Conservation (phyloP, 306 rosid species). For the Quercus mongolica region DNA sequence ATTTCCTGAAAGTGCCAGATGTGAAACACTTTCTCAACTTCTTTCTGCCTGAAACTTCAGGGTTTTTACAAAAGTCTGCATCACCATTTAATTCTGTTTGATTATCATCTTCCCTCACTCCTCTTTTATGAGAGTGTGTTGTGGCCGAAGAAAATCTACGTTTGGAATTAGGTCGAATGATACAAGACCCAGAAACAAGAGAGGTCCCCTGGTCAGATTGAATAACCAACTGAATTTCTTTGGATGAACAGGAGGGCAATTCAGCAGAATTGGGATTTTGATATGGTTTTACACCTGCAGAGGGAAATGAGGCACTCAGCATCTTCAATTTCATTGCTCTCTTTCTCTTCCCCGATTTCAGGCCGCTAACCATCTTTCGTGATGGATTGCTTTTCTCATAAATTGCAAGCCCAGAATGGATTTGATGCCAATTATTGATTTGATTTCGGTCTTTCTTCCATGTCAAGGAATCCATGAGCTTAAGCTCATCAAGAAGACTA, state of each 20-base stretch:
- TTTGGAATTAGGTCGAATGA: constrained; percentile 15
- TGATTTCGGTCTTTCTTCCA: constrained; percentile 47
- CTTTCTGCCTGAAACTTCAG: constrained; percentile 36
- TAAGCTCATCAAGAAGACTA: constrained; percentile 57
- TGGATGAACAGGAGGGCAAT: constrained; percentile 26
- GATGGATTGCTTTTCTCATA: constrained; percentile 21
- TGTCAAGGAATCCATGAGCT: constrained; percentile 51
- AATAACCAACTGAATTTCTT: constrained; percentile 17
- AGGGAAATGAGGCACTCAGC: constrained; percentile 25
- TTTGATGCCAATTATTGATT: constrained; percentile 27
- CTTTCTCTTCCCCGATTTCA: constrained; percentile 34
- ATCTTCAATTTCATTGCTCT: constrained; percentile 21
- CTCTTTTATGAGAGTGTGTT: constrained; percentile 32
- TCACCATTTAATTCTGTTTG: constrained; percentile 25
- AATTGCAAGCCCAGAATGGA: constrained; percentile 18
- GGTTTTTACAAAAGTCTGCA: constrained; percentile 20
- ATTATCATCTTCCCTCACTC: constrained; percentile 17
- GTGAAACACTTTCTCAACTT: constrained; percentile 33
- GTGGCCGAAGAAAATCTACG: constrained; percentile 23
- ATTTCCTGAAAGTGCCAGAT: constrained; percentile 23
- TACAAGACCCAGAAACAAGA: constrained; percentile 9
- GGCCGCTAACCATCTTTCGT: constrained; percentile 24
- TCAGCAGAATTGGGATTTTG: constrained; percentile 16
- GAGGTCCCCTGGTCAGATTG: constrained; percentile 23
- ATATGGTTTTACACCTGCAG: constrained; percentile 17